Conservation (phyloP, 2,329 filamentous ascomycete genomes). For the Neurospora crassa region DNA sequence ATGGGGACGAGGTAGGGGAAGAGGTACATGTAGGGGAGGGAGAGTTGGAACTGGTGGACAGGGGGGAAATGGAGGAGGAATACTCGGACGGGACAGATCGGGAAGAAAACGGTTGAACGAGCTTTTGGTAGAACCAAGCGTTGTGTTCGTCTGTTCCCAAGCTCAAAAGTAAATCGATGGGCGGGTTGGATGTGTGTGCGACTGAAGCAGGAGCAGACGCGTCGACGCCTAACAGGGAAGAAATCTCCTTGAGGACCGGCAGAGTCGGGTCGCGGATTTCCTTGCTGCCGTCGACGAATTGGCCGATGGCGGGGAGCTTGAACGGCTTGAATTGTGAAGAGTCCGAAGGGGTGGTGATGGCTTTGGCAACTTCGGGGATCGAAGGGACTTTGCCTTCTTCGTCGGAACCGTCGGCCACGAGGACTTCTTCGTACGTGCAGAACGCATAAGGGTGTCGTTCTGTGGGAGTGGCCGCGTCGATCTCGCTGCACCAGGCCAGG, state of each 20-base stretch:
- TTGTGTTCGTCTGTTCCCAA: conserved; percentile 17
- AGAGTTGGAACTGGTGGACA: no score
- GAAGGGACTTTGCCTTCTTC: conserved; percentile 8
- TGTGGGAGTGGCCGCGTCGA: conserved; percentile 10
- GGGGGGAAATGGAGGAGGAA: no score
- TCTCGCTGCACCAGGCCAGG: conserved; percentile 18
- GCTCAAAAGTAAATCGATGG: conserved; percentile 16
- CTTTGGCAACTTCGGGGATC: conserved; percentile 19
- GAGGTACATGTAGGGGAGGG: no score
- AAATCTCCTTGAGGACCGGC: conserved; percentile 17
- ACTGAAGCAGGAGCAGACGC: neutral
- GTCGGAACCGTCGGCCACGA: neutral
- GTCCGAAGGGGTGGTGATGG: conserved; percentile 16
- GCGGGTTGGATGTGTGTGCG: conserved; percentile 5
- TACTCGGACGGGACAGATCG: neutral
- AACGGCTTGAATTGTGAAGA: conserved; percentile 18
- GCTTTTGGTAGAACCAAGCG: conserved; percentile 18
- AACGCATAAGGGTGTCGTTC: conserved; percentile 16
- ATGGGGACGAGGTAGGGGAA: no score
- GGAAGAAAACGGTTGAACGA: neutral
- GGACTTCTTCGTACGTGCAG: conserved; percentile 16
- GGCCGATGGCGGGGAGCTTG: conserved; percentile 14
- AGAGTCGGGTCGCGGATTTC: conserved; percentile 17
- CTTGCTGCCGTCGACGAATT: conserved; percentile 20
- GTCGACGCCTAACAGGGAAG: conserved; percentile 10